Evolutionary conservation across 2,329 filamentous ascomycete species (phyloP), one percentile per base, ranked within the genome.

Genomic region (Ophiocordyceps camponoti-saundersi): DNA sequence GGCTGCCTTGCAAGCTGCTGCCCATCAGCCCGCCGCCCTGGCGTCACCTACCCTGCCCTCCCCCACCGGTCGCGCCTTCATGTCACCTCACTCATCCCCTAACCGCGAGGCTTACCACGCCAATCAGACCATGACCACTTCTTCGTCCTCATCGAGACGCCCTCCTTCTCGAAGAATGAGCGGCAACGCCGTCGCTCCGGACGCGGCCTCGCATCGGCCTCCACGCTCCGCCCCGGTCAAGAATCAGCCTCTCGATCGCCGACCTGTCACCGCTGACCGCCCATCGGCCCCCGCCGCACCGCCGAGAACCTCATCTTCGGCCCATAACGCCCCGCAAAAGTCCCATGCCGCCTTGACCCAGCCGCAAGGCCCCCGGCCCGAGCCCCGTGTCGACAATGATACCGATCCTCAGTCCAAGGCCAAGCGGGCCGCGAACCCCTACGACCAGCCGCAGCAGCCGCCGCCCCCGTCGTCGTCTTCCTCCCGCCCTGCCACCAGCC

Each of bases 251-350:
- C 55, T 64, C 49, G 65, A 73, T 44, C 65, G 71, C 42, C 60
- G 67, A 39, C 61, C 66, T 26, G 56, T 68, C 20, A 57, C 67
- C 48, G 66, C 70, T 51, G 72, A 73, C 56, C 69, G 71, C 57
- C 68, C 70, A 65, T 75, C 66, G 64, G 75, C 70, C 63, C 82
- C 85, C 22, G 73, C 85, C 55, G 80, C 83, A 47, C 88, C 85
- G 44, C 85, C 85, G 34, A 78, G 88, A 57, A 89, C 85, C 8
- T 93, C 88, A 15, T 92, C 87, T 42, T 92, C 86, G 42, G 82
- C 79, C 52, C 63, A 66, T 51, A 64, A 66, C 51, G 54, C 58
- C 53, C 65, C 71, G 26, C 64, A 71, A 47, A 66, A 70, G 54
- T 59, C 62, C 36, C 59, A 66, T 16, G 66, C 63, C 36, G 62